Evolutionary conservation across 768 basidiomycete species (phyloP).

Genomic region (Leucocoprinus birnbaumii): DNA sequence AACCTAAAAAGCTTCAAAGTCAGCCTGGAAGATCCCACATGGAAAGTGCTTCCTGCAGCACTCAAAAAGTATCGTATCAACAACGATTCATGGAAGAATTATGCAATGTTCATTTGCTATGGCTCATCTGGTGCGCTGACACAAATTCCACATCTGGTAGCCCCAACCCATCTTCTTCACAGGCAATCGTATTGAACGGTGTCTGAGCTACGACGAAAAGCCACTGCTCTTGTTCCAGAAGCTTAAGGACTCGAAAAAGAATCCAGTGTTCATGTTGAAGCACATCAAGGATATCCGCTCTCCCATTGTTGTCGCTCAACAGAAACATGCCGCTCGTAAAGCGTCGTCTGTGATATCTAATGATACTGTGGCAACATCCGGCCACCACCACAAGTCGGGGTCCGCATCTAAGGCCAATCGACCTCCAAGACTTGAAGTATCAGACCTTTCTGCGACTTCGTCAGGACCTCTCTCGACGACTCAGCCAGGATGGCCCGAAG

Average conservation of each 20-base stretch:
- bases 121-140: slow-evolving; percentile 73
- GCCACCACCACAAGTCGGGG: slow-evolving; percentile 40
- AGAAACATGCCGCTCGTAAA: slow-evolving; percentile 90
- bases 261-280: slow-evolving; percentile 98
- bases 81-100: slow-evolving; percentile 98
- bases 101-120: slow-evolving; percentile 99
- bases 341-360: slow-evolving; percentile 55
- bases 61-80: slow-evolving; percentile 99
- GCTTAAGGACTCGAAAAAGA: slow-evolving; percentile 95
- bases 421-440: slow-evolving; percentile 70
- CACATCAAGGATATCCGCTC: slow-evolving; percentile 97
- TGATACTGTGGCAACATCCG: slow-evolving; percentile 41
- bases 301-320: slow-evolving; percentile 94
- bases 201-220: slow-evolving; percentile 97
- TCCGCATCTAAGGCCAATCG: slow-evolving; percentile 42
- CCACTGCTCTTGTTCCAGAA: slow-evolving; percentile 96
- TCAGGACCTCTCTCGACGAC: slow-evolving; percentile 52
- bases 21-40: slow-evolving; percentile 95
- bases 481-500: slow-evolving; percentile 77
- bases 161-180: background rate
- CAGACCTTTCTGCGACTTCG: slow-evolving; percentile 51
- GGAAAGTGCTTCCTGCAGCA: slow-evolving; percentile 97
- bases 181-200: slow-evolving; percentile 86
- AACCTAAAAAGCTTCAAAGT: slow-evolving; percentile 96
- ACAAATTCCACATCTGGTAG: background rate